Evolutionary conservation across 148 eudicot species (phyloP).

Genomic region (Fallopia convolvulus): DNA sequence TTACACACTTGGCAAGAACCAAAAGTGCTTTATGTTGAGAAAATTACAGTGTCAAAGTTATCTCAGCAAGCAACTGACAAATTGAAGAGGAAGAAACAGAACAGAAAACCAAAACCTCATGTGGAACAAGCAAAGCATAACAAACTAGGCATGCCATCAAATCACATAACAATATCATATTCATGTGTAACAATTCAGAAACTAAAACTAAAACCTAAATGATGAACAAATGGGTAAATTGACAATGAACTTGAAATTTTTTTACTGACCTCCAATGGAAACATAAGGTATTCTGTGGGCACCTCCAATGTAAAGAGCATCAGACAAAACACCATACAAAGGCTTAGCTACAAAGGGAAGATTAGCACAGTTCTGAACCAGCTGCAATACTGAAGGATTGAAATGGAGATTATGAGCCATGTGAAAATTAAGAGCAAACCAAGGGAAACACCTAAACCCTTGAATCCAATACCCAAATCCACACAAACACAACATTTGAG

Average conservation of each 20-base stretch:
- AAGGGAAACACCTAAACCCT: conserved; percentile 90
- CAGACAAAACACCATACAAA: conserved; percentile 73
- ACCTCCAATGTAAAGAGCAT: conserved; percentile 74
- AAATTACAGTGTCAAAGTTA: background rate
- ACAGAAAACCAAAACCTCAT: background rate
- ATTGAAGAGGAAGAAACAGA: background rate
- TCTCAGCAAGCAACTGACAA: background rate
- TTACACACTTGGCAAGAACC: background rate
- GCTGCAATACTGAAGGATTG: conserved; percentile 73
- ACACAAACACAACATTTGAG: conserved; percentile 53
- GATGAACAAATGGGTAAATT: background rate
- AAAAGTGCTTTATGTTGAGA: background rate
- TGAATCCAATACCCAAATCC: conserved; percentile 91
- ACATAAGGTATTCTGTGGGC: conserved; percentile 81
- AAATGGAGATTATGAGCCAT: conserved; percentile 70
- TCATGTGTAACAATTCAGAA: background rate
- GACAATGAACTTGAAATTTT: background rate
- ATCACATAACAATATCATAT: background rate
- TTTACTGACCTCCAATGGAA: conserved; percentile 71
- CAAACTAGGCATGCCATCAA: background rate
- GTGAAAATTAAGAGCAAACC: conserved; percentile 84
- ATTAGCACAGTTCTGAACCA: conserved; percentile 58
- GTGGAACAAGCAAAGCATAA: conserved; percentile 1
- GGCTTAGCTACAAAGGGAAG: conserved; percentile 96
- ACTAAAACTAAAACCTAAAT: background rate